These are phyloP conservation scores for Collybia sordida DNA, from an alignment of 768 basidiomycete genomes.

Conservation along the genomic window DNA sequence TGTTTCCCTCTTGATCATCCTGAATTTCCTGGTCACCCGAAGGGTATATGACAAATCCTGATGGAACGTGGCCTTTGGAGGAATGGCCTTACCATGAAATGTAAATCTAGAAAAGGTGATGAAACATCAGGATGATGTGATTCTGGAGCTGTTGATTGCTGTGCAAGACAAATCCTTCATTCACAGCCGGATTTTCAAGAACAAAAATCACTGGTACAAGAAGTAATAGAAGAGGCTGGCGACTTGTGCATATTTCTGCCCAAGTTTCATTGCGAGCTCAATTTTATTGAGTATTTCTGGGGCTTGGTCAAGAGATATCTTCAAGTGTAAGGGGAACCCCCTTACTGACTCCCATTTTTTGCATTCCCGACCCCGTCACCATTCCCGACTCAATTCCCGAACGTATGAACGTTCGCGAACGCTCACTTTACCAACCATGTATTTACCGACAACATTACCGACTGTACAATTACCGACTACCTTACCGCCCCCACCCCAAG, in stretches of 20 bases:
- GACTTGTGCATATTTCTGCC: constrained; percentile 19
- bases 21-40: constrained; percentile 2
- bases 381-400: too few relatives aligned
- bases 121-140: too few relatives aligned
- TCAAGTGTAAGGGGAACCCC: too few relatives aligned
- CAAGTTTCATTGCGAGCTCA: too few relatives aligned
- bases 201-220: constrained; percentile 20
- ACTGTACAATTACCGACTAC: too few relatives aligned
- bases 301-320: not conserved
- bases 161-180: constrained; percentile 8
- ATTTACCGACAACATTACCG: too few relatives aligned
- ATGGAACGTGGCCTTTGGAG: not conserved
- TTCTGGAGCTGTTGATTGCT: constrained; percentile 4
- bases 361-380: too few relatives aligned
- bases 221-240: constrained; percentile 18
- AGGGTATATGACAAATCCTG: constrained; percentile 1
- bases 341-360: too few relatives aligned
- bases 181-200: constrained; percentile 17
- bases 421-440: too few relatives aligned
- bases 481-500: too few relatives aligned
- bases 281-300: too few relatives aligned
- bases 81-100: not conserved
- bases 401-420: too few relatives aligned
- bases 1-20: constrained; percentile 1
- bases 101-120: not conserved